These are phyloP conservation scores for Mallotus japonicus DNA, from an alignment of 441 rosid species.

Conservation along the genomic window DNA sequence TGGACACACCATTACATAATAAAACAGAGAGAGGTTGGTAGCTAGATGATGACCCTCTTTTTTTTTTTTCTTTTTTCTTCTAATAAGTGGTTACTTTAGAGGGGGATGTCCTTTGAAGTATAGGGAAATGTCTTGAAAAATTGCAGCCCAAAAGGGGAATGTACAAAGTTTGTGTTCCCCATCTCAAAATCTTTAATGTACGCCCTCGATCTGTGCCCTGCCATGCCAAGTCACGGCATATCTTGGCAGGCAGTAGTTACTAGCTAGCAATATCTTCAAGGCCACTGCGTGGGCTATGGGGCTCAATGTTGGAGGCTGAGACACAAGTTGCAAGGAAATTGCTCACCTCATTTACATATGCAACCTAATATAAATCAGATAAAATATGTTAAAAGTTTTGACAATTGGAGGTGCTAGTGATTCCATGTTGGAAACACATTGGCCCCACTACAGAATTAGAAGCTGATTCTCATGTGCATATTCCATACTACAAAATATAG, in stretches of 20 bases:
- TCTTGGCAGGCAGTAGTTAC: neutral
- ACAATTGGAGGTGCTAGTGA: neutral
- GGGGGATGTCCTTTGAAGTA: neutral
- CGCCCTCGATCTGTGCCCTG: neutral
- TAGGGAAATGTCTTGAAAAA: neutral
- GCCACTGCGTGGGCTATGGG: neutral
- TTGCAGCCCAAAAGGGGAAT: neutral
- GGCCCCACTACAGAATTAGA: neutral
- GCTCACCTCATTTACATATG: neutral
- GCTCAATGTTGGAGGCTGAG: neutral
- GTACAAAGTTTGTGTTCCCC: neutral
- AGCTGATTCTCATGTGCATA: neutral
- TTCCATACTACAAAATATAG: no score
- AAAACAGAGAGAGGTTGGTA: neutral
- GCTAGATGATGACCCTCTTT: neutral
- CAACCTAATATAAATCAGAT: neutral
- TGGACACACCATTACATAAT: neutral
- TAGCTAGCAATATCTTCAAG: neutral
- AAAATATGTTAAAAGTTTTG: neutral
- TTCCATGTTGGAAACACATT: conserved; percentile 5
- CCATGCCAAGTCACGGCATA: neutral
- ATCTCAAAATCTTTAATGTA: neutral
- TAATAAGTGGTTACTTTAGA: neutral
- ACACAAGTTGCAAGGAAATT: neutral
- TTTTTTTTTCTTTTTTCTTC: neutral